These are phyloP conservation scores for Nakazawaea wickerhamii DNA, from an alignment of 805 yeast genomes.

Conservation along the genomic window DNA sequence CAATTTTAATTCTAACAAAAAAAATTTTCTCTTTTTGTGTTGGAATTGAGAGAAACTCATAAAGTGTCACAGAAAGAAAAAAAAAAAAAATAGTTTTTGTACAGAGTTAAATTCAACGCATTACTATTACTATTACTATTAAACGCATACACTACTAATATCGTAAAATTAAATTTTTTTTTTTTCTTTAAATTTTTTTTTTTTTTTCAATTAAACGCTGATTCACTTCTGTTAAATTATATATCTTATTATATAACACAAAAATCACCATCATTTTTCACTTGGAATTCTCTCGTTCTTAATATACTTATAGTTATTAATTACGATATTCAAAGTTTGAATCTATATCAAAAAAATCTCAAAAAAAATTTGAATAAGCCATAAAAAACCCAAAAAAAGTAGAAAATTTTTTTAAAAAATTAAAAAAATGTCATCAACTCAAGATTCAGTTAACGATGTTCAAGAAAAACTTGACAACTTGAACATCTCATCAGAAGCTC, in stretches of 20 bases:
- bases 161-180: neutral
- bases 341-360: constrained; percentile 2
- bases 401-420: constrained; percentile 4
- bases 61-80: neutral
- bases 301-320: neutral
- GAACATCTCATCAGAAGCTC: constrained; percentile 7
- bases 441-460: constrained; percentile 14
- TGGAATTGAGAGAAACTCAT: too few relatives aligned
- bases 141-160: too few relatives aligned
- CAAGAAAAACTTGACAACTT: constrained; percentile 12
- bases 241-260: constrained; percentile 5
- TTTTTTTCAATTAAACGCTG: constrained; percentile 1
- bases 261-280: constrained; percentile 6
- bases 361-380: constrained; percentile 5
- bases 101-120: too few relatives aligned
- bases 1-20: neutral
- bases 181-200: neutral
- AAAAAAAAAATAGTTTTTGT: too few relatives aligned
- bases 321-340: neutral
- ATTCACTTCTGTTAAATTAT: constrained; percentile 2
- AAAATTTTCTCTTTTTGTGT: neutral
- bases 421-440: constrained; percentile 10
- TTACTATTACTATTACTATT: too few relatives aligned
- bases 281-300: constrained; percentile 4
- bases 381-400: constrained; percentile 9